Evolutionary conservation across 169 alveolate genomes (phyloP).

Genomic region (Plasmodium gonderi): DNA sequence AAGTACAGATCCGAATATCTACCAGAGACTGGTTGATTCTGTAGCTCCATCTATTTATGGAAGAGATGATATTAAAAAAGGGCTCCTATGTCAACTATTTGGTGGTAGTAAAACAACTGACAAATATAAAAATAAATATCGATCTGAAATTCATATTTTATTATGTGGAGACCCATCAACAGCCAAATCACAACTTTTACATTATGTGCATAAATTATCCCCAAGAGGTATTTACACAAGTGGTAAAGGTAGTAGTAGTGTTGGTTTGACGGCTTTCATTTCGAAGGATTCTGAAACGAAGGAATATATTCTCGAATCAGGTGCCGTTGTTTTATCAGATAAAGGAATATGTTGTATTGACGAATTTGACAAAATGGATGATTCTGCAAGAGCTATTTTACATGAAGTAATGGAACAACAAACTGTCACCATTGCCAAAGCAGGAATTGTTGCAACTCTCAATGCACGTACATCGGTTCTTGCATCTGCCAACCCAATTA

Average conservation of each 20-base stretch:
- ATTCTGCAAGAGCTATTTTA: slow-evolving; percentile 96
- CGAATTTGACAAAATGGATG: slow-evolving; percentile 99
- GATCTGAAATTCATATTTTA: slow-evolving; percentile 97
- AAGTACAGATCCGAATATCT: slow-evolving; percentile 91
- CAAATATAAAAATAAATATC: slow-evolving; percentile 76
- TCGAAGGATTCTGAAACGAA: slow-evolving; percentile 97
- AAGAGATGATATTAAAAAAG: slow-evolving; percentile 94
- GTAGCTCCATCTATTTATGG: slow-evolving; percentile 99
- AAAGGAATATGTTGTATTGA: slow-evolving; percentile 99
- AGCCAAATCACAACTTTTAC: slow-evolving; percentile 98
- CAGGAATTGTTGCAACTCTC: slow-evolving; percentile 95
- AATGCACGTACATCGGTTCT: slow-evolving; percentile 98
- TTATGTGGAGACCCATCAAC: slow-evolving; percentile 99
- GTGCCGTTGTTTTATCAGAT: slow-evolving; percentile 99
- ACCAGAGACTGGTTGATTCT: slow-evolving; percentile 93
- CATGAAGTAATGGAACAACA: slow-evolving; percentile 99
- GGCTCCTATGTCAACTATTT: slow-evolving; percentile 96
- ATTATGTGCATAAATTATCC: slow-evolving; percentile 95
- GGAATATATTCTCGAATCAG: slow-evolving; percentile 97
- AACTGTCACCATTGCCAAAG: slow-evolving; percentile 99
- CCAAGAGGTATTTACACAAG: slow-evolving; percentile 98
- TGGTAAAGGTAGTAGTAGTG: slow-evolving; percentile 97
- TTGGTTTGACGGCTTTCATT: slow-evolving; percentile 99
- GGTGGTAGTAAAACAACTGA: slow-evolving; percentile 95
- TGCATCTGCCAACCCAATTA: slow-evolving; percentile 99